Evolutionary conservation across 768 basidiomycete genomes (phyloP).

Genomic region (Leucocoprinus leucothites): DNA sequence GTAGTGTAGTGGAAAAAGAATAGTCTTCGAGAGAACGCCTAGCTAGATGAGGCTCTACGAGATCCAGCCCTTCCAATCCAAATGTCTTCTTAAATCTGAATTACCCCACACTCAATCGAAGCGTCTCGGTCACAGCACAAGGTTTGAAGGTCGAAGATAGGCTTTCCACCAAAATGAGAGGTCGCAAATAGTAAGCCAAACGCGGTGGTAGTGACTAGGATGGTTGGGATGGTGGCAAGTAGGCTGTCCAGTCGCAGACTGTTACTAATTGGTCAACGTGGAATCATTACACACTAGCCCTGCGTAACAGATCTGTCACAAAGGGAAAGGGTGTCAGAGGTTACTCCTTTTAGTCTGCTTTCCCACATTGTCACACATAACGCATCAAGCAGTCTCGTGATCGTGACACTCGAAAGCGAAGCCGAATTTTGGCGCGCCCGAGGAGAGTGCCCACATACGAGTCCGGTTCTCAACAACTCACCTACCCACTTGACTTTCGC

Average conservation of each 20-base stretch:
- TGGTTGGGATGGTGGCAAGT: background rate
- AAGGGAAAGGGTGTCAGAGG: slow-evolving; percentile 1
- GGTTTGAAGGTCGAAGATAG: too few relatives aligned
- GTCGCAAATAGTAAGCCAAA: background rate
- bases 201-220: background rate
- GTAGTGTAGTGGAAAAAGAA: too few relatives aligned
- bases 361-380: background rate
- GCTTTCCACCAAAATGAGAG: background rate
- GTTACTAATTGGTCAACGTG: slow-evolving; percentile 8
- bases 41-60: too few relatives aligned
- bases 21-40: too few relatives aligned
- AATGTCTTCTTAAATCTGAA: too few relatives aligned
- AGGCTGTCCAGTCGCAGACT: background rate
- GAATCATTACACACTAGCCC: slow-evolving; percentile 5
- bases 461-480: background rate
- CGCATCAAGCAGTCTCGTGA: background rate
- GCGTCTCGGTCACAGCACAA: background rate
- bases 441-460: background rate
- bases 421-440: background rate
- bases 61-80: too few relatives aligned
- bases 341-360: background rate
- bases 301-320: slow-evolving; percentile 2
- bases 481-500: background rate
- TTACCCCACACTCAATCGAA: background rate
- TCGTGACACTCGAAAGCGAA: background rate